Evolutionary conservation across 2,329 filamentous ascomycete species (phyloP), one percentile per base, ranked within the genome.

Genomic region (Cladosporium oxysporum): DNA sequence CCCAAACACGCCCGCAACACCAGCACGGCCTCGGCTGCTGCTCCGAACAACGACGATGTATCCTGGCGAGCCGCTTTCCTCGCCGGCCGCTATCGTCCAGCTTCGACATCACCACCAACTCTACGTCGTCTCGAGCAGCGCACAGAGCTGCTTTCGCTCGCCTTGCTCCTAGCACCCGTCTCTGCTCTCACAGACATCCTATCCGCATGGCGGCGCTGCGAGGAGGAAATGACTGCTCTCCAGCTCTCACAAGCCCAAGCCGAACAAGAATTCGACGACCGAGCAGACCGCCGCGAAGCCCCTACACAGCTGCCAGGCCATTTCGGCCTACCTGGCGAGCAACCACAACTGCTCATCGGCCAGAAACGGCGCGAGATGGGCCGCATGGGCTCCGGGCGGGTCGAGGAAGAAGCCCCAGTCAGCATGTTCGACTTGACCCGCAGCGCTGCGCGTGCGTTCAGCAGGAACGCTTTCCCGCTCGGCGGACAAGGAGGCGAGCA

Each of bases 41-140:
- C 68, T 66, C 70, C 55, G 70, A 75, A 72, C 21, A 72, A 78
- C 16, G 90, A 92, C 70, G 84, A 90, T 66, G 89, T 90, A 77
- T 90, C 90, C 1, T 95, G 91, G 91, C 88, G 87, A 66, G 91
- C 91, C 7, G 91, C 91, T 4, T 82, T 94, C 52, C 85, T 90
- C 71, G 90, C 91, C n/a, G 91, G 91, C 18, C 89, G 90, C 67
- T 91, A 93, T 76, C 84, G 87, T 37, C 76, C 78, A 41, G 44
- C 71, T 50, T 67, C 75, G 71, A 41, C 68, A 26, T 84, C 87
- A 53, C 87, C 86, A 35, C 81, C 85, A 18, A 87, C 72, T 16
- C 75, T 95, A 62, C 85, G 91, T 33, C 88, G 91, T 70, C 81
- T 95, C 0, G 90, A 94, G 72, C 91, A 94, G 75, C 87, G 91